Evolutionary conservation across 169 alveolate genomes (phyloP).

Genomic region (Babesia gibsoni): DNA sequence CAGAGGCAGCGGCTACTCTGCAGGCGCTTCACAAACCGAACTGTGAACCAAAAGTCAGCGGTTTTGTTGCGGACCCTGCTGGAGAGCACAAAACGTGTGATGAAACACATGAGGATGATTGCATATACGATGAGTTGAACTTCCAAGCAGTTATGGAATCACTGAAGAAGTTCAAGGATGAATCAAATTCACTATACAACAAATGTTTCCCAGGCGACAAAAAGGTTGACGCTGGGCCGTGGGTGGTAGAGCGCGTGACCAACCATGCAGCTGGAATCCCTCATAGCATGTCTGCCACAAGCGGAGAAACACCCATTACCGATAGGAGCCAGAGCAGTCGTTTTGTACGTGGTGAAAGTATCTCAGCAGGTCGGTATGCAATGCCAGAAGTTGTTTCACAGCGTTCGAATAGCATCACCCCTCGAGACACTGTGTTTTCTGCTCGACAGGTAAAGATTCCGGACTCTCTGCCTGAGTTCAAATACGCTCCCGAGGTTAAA

Average conservation of each 20-base stretch:
- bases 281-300: background rate
- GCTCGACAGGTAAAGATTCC: background rate
- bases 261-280: conserved; percentile 23
- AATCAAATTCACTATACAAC: conserved; percentile 39
- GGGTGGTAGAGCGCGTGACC: conserved; percentile 16
- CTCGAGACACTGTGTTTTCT: conserved; percentile 5
- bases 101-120: conserved; percentile 13
- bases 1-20: conserved; percentile 1
- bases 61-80: background rate
- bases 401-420: background rate
- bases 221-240: background rate
- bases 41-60: background rate
- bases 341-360: background rate
- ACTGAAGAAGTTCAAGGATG: conserved; percentile 32
- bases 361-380: conserved; percentile 43
- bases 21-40: background rate
- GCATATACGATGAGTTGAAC: conserved; percentile 22
- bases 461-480: conserved; percentile 32
- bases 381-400: conserved; percentile 30
- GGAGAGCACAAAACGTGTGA: conserved; percentile 36
- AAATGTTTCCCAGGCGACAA: conserved; percentile 35
- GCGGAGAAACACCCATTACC: background rate
- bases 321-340: background rate
- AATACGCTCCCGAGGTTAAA: conserved; percentile 35
- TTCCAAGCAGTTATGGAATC: conserved; percentile 34